Evolutionary conservation across 108 stramenopile species (phyloP).

Genomic region (Nitzschia sp.): DNA sequence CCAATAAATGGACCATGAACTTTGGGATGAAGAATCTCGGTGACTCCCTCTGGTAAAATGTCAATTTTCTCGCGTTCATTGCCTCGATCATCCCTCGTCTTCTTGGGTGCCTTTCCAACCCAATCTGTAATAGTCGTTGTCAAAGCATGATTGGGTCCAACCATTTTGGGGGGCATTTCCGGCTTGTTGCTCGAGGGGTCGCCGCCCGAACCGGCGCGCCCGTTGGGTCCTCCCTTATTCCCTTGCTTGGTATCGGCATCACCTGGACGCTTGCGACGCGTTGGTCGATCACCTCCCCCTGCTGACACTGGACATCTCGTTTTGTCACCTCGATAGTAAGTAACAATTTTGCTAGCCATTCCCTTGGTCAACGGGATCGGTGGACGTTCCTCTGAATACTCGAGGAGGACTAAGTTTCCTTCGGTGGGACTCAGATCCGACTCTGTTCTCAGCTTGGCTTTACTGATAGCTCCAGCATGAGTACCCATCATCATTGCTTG

Average conservation of each 20-base stretch:
- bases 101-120: slow-evolving; percentile 70
- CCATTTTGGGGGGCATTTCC: slow-evolving; percentile 49
- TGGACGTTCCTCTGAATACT: slow-evolving; percentile 84
- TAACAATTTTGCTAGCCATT: slow-evolving; percentile 82
- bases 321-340: slow-evolving; percentile 87
- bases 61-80: slow-evolving; percentile 53
- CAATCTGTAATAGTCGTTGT: slow-evolving; percentile 64
- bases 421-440: slow-evolving; percentile 72
- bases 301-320: slow-evolving; percentile 78
- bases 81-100: slow-evolving; percentile 56
- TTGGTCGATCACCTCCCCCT: slow-evolving; percentile 85
- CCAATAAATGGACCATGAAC: slow-evolving; percentile 87
- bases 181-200: slow-evolving; percentile 13
- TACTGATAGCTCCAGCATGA: slow-evolving; percentile 62
- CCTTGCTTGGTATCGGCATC: slow-evolving; percentile 32
- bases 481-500: slow-evolving; percentile 70
- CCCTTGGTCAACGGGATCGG: slow-evolving; percentile 81
- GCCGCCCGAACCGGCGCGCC: slow-evolving; percentile 22
- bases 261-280: slow-evolving; percentile 61
- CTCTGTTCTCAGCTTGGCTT: slow-evolving; percentile 75
- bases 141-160: slow-evolving; percentile 57
- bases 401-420: slow-evolving; percentile 75
- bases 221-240: slow-evolving; percentile 4
- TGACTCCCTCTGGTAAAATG: slow-evolving; percentile 83
- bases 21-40: slow-evolving; percentile 80